Evolutionary conservation across 2,329 filamentous ascomycete genomes (phyloP).

Genomic region (Helotiales sp.): DNA sequence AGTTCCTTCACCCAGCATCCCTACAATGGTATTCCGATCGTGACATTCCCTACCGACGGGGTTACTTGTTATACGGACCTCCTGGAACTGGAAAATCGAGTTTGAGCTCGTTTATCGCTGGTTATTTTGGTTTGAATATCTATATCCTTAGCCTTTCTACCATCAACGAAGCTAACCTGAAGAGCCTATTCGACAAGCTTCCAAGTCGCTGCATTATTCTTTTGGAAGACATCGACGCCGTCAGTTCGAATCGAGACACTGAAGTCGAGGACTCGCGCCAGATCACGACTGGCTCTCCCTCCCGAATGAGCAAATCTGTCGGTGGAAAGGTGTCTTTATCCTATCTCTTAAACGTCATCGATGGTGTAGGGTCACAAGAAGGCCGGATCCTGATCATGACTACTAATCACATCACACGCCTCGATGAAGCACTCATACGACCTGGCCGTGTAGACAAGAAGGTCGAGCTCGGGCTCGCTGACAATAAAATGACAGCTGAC

Average conservation of each 20-base stretch:
- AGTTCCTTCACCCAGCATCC: conserved; percentile 54
- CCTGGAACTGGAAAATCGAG: conserved; percentile 78
- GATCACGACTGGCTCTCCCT: conserved; percentile 14
- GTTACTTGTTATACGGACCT: conserved; percentile 77
- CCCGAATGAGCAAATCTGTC: conserved; percentile 1
- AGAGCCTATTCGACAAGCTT: conserved; percentile 59
- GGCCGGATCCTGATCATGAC: conserved; percentile 44
- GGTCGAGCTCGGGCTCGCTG: conserved; percentile 70
- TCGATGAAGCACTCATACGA: conserved; percentile 80
- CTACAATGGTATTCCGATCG: neutral
- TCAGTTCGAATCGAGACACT: conserved; percentile 3
- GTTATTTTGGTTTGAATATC: conserved; percentile 66
- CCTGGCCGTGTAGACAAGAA: conserved; percentile 94
- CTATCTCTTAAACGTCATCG: conserved; percentile 65
- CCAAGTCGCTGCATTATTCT: conserved; percentile 69
- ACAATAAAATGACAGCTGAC: conserved; percentile 35
- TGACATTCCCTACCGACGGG: conserved; percentile 44
- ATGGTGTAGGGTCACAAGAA: conserved; percentile 64
- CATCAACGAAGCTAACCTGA: conserved; percentile 63
- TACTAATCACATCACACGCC: conserved; percentile 85
- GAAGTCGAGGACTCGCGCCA: conserved; percentile 8
- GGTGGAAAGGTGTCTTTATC: conserved; percentile 51
- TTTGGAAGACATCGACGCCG: conserved; percentile 67
- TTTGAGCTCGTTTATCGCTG: conserved; percentile 65
- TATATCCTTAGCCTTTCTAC: conserved; percentile 67